These are phyloP conservation scores for Ustilago cynodontis DNA, from an alignment of 1,284 basidiomycete genomes.

Conservation along the genomic window DNA sequence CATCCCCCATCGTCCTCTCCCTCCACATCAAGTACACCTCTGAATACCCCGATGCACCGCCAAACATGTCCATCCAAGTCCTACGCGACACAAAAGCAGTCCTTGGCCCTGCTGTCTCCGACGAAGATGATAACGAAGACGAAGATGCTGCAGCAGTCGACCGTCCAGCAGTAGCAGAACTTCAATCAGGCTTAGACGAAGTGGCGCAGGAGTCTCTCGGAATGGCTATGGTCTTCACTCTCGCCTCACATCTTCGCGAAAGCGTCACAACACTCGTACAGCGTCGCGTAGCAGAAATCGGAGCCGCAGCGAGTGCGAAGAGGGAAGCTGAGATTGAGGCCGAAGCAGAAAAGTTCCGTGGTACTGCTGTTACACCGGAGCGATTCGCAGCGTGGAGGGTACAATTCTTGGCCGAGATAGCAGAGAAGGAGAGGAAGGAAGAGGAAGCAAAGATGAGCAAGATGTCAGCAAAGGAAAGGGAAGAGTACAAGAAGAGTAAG, in stretches of 20 bases:
- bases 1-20: conserved; percentile 78
- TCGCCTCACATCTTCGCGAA: conserved; percentile 88
- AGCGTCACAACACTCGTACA: conserved; percentile 74
- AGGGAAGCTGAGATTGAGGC: conserved; percentile 81
- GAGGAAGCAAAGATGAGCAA: conserved; percentile 84
- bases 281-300: conserved; percentile 75
- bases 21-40: conserved; percentile 80
- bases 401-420: conserved; percentile 74
- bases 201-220: conserved; percentile 89
- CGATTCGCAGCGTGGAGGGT: conserved; percentile 85
- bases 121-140: conserved; percentile 16
- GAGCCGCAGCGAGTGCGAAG: conserved; percentile 75
- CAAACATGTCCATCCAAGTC: conserved; percentile 79
- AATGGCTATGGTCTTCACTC: conserved; percentile 97
- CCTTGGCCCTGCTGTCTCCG: conserved; percentile 35
- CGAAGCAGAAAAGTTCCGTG: conserved; percentile 86
- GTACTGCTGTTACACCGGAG: conserved; percentile 87
- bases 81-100: conserved; percentile 72
- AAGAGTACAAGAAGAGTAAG: conserved; percentile 81
- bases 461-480: conserved; percentile 84
- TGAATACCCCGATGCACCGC: conserved; percentile 81
- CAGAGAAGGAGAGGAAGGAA: conserved; percentile 75
- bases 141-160: conserved; percentile 5
- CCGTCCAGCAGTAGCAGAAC: conserved; percentile 30
- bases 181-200: conserved; percentile 73